These are phyloP conservation scores for Paecilomyces sp. DNA, from an alignment of 2,329 filamentous ascomycete genomes.

Conservation along the genomic window DNA sequence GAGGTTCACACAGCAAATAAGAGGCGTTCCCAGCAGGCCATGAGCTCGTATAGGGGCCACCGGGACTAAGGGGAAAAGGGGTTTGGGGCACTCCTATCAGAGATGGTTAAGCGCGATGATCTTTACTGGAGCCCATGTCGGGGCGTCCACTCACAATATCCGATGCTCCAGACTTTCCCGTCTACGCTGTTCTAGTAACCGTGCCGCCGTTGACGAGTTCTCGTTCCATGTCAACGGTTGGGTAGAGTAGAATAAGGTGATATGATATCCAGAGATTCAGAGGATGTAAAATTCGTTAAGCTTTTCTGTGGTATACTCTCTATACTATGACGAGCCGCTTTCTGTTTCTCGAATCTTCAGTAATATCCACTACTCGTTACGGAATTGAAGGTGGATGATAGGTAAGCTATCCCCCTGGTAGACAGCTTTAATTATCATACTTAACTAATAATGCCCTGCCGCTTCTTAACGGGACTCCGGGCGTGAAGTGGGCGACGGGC, in stretches of 20 bases:
- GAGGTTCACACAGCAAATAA: not conserved
- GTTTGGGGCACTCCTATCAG: not conserved
- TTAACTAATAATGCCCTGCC: too few relatives aligned
- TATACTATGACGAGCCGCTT: not conserved
- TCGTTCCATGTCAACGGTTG: not conserved
- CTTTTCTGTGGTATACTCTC: not conserved
- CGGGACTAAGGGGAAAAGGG: not conserved
- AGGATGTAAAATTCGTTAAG: not conserved
- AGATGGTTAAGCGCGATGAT: not conserved
- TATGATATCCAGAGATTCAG: not conserved
- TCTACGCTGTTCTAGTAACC: not conserved
- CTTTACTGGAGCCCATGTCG: not conserved
- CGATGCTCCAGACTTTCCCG: conserved; percentile 1
- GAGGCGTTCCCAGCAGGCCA: not conserved
- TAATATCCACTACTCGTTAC: too few relatives aligned
- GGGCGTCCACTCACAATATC: conserved; percentile 7
- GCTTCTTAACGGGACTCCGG: too few relatives aligned
- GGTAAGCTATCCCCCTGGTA: too few relatives aligned
- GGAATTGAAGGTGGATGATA: too few relatives aligned
- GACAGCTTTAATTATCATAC: too few relatives aligned
- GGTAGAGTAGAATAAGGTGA: not conserved
- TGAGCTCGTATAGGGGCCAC: not conserved
- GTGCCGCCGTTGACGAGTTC: not conserved
- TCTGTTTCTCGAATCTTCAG: too few relatives aligned
- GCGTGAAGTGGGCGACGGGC: too few relatives aligned